These are phyloP conservation scores for Sherardia arvensis DNA, from an alignment of 257 asterid species.

Conservation along the genomic window DNA sequence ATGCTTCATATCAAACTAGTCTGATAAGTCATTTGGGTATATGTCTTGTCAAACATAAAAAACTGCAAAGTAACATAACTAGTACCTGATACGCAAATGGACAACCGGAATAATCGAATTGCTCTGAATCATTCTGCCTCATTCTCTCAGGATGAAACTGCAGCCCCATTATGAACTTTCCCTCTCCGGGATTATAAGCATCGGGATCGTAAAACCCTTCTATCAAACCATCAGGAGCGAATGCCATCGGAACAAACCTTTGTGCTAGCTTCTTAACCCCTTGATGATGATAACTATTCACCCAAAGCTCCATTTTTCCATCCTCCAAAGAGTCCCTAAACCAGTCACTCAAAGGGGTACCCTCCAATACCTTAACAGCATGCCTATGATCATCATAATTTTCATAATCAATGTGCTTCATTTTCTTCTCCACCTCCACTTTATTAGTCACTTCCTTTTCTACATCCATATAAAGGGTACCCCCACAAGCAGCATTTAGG, in stretches of 20 bases:
- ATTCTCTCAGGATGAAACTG: conserved; percentile 94
- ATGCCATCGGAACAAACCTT: conserved; percentile 83
- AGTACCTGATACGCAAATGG: conserved; percentile 57
- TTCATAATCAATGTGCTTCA: conserved; percentile 62
- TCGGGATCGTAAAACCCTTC: conserved; percentile 89
- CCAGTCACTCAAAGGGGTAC: conserved; percentile 70
- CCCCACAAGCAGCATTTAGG: conserved; percentile 85
- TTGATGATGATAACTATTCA: conserved; percentile 91
- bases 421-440: conserved; percentile 13
- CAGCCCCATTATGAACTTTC: conserved; percentile 87
- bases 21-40: too few relatives aligned
- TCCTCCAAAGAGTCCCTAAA: conserved; percentile 46
- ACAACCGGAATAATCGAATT: conserved; percentile 79
- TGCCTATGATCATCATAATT: conserved; percentile 79
- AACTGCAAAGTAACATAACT: background rate
- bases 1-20: too few relatives aligned
- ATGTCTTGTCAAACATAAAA: too few relatives aligned
- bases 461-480: conserved; percentile 73
- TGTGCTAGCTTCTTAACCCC: conserved; percentile 83
- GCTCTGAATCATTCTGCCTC: conserved; percentile 47
- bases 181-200: conserved; percentile 74
- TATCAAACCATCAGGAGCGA: conserved; percentile 73
- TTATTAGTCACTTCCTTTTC: conserved; percentile 41
- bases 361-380: conserved; percentile 35
- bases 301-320: conserved; percentile 44